Base-by-base conservation (phyloP, 2,329 filamentous ascomycete genomes). In the Fusarium napiforme region DNA sequence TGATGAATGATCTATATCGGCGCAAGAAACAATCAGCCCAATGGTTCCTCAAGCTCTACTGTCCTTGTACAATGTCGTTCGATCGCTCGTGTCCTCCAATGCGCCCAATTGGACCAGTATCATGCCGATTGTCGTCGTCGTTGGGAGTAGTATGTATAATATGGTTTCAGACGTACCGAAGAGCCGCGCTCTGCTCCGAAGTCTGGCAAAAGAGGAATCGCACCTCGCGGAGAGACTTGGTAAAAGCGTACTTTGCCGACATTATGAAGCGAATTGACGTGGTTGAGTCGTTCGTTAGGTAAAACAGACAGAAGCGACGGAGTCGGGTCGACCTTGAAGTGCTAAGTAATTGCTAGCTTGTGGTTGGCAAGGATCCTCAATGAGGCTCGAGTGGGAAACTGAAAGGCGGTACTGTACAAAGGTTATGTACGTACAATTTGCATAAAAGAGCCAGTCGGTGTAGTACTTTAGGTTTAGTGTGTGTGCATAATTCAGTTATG, bases 131-230 rank as follows among this genome's bases (percentile, higher is more conserved):
- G 64, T 56, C 43, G 64, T 62, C n/a, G 47, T 64, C 36, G 36
- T 21, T 70, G 43, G 34, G 21, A 64, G 39, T 34, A 43, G 11
- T 34, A 34, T 50, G 39, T 32, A 46, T 34, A 62, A 42, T 49
- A 37, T 40, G 36, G 39, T 60, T 64, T 64, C 37, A 56, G 58
- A 84, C 88, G 81, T 87, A 97, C 96, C 96, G 92, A 74, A 93
- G 92, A 73, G 94, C 92, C 79, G 94, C 93, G 87, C 96, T 97
- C 82, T 94, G 92, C 82, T 97, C 93, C 75, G 93, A 93, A 60
- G 94, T 95, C 86, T 98, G 96, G 88, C 96, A 98, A 87, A 98
- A 96, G 79, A 97, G 89, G 86, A 99, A 99, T 82, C 96, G 93
- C 82, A 99, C 89, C 89, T 99, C 96, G 89, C 95, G 97, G 83